Evolutionary conservation across 495 filamentous ascomycete species (phyloP), one percentile per base, ranked within the genome.

Genomic region (Chaetomidium leptoderma): DNA sequence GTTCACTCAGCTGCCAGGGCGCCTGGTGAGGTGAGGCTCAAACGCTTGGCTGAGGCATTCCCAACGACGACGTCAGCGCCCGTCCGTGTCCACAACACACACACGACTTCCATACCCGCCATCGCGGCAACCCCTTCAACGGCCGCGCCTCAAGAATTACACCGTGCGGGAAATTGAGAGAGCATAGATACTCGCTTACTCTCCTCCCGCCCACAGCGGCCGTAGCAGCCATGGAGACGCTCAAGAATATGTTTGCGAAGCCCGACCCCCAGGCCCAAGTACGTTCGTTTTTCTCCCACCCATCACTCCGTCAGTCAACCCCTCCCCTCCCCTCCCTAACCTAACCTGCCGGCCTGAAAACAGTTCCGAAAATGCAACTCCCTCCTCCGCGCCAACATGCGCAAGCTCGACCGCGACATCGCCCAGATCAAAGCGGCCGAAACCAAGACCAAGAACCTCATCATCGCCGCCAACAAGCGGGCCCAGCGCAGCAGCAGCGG

Each of bases 321-420:
- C n/a, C n/a, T n/a, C n/a, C n/a, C n/a, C n/a, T 35, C 30, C 53
- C 35, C 43, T 57, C 50, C n/a, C 50, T 46, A 33, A 27, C 46
- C 32, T 33, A 33, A 35, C n/a, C n/a, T n/a, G n/a, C n/a, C n/a
- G n/a, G n/a, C n/a, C n/a, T n/a, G n/a, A 39, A 7, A n/a, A 23
- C 57, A 96, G 92, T 87, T 92, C 78, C 85, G 92, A 57, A 97
- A 97, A 88, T 97, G 93, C 71, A 97, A 97, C 75, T 73, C 81
- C 55, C 83, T 98, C 56, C 88, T 98, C 64, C 90, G 93, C 53
- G 70, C 81, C 66, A 97, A 98, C 75, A 88, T 90, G 54, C 90
- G 93, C 62, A 92, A 96, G 69, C 84, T 98, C 58, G 93, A 98
- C 70, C 92, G 93, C 63, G 92, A 98, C 74, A 90, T 98, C 67